Percentiles rank a stretch among this genome's conserved stretches.
These are phyloP conservation scores for Arabidopsis arenosa DNA, from an alignment of 345 rosid species.

Conservation along the genomic window DNA sequence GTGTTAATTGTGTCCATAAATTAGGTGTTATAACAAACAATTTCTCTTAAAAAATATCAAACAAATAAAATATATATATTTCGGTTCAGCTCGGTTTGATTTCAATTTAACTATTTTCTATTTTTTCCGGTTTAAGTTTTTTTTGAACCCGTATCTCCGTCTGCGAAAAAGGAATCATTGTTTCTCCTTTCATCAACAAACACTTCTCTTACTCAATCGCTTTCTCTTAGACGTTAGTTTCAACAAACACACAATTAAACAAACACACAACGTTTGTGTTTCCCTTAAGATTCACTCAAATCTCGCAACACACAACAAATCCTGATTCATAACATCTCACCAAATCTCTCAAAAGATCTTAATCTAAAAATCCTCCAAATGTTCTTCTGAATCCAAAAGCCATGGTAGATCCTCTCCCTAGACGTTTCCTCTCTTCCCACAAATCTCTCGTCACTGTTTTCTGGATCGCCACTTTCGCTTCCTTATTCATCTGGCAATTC, in stretches of 20 bases:
- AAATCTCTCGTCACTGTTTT: conserved; percentile 73
- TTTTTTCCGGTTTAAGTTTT: no score
- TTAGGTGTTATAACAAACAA: no score
- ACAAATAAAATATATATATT: no score
- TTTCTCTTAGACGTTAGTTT: conserved; percentile 15
- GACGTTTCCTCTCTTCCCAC: conserved; percentile 75
- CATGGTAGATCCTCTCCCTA: conserved; percentile 70
- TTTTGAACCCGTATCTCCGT: no score
- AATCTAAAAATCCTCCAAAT: background rate
- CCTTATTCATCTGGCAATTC: conserved; percentile 84
- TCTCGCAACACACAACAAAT: conserved; percentile 18
- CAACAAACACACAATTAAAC: background rate
- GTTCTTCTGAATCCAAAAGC: background rate
- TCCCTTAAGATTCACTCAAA: conserved; percentile 37
- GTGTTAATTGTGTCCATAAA: no score
- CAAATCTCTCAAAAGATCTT: background rate
- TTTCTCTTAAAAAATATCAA: no score
- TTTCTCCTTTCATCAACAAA: background rate
- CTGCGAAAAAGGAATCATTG: no score
- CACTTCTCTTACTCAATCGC: conserved; percentile 18
- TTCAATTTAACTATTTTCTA: no score
- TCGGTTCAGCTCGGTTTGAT: no score
- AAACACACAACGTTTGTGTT: conserved; percentile 23
- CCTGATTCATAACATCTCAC: conserved; percentile 33
- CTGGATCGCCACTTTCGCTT: conserved; percentile 80